Evolutionary conservation across 2,329 filamentous ascomycete genomes (phyloP).

Genomic region (Colletotrichum zoysiae): DNA sequence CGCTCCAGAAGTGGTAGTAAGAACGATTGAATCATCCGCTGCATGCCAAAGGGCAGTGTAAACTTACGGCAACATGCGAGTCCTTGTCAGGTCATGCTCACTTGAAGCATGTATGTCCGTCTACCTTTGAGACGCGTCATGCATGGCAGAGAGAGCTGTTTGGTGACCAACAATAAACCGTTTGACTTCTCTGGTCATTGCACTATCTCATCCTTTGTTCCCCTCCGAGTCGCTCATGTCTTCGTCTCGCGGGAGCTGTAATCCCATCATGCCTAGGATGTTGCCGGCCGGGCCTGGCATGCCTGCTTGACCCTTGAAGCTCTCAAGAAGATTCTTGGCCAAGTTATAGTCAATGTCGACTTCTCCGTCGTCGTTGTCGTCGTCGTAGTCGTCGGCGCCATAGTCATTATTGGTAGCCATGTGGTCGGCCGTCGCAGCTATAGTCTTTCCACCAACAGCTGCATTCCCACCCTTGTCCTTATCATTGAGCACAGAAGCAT

Average conservation of each 20-base stretch:
- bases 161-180: not conserved
- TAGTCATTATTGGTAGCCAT: constrained; percentile 48
- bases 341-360: constrained; percentile 88
- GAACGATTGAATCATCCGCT: constrained; percentile 6
- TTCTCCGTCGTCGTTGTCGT: constrained; percentile 67
- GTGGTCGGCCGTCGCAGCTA: constrained; percentile 19
- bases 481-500: constrained; percentile 48
- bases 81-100: not conserved
- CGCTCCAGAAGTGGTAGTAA: constrained; percentile 50
- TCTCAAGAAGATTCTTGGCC: constrained; percentile 90
- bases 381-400: constrained; percentile 64
- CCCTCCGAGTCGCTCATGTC: constrained; percentile 60
- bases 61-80: constrained; percentile 1
- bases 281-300: constrained; percentile 89
- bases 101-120: not conserved
- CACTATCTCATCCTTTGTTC: constrained; percentile 1
- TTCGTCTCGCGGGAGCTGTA: constrained; percentile 85
- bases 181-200: not conserved
- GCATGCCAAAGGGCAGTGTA: not conserved
- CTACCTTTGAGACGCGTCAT: not conserved
- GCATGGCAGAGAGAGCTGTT: not conserved
- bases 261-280: constrained; percentile 86
- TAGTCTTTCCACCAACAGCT: not conserved
- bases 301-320: constrained; percentile 91
- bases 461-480: constrained; percentile 31